Evolutionary conservation across 495 filamentous ascomycete genomes (phyloP).

Genomic region (Paragyromitra xinjiangensis): DNA sequence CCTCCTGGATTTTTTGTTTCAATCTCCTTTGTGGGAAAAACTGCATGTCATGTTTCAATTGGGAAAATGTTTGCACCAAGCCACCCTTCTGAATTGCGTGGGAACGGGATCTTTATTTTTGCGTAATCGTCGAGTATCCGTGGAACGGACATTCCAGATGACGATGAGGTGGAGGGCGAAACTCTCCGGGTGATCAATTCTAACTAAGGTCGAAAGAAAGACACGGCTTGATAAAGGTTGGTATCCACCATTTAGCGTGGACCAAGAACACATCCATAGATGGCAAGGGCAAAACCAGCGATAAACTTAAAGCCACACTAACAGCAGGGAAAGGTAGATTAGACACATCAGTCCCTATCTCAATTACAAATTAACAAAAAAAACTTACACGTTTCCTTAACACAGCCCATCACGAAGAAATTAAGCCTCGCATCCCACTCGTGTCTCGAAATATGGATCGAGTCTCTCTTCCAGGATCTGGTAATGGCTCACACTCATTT

Average conservation of each 20-base stretch:
- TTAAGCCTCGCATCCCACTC: not conserved
- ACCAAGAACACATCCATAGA: not conserved
- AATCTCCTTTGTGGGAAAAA: constrained; percentile 9
- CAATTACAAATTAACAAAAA: not conserved
- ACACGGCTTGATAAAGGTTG: not conserved
- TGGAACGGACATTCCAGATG: constrained; percentile 1
- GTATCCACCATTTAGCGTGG: not conserved
- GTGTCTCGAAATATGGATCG: not conserved
- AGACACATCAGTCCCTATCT: not conserved
- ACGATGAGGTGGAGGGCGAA: not conserved
- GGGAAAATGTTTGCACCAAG: not conserved
- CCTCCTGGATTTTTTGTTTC: constrained; percentile 13
- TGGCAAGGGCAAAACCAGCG: not conserved
- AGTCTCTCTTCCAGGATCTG: not conserved
- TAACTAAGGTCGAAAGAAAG: constrained; percentile 2
- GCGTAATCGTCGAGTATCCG: constrained; percentile 1
- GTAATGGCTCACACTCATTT: not conserved
- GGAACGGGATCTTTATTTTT: not conserved
- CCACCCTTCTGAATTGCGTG: not conserved
- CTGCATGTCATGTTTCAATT: not conserved
- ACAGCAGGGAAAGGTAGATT: not conserved
- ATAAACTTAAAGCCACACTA: not conserved
- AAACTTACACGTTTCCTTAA: not conserved
- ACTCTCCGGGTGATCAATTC: constrained; percentile 8
- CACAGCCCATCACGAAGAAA: not conserved